A percentile compares a stretch with the other conserved stretches of the same genome.
These are phyloP conservation scores for Lolium perenne DNA, from an alignment of 176 grass and related monocot species.

Conservation along the genomic window DNA sequence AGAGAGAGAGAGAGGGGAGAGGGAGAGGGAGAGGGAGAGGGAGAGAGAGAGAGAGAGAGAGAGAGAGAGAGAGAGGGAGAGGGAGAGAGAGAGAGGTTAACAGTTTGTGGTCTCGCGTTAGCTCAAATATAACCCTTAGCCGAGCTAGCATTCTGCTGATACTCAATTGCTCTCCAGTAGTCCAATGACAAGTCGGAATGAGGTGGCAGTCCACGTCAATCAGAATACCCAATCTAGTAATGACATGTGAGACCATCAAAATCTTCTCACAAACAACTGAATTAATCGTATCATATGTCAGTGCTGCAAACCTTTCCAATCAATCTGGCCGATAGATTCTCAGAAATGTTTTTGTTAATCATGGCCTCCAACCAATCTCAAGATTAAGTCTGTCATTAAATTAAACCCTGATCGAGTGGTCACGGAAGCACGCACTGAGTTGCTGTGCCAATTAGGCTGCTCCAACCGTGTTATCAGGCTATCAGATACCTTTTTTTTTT, in stretches of 20 bases:
- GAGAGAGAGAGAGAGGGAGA: too few species aligned
- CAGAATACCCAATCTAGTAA: conserved; percentile 19
- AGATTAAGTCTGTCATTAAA: conserved; percentile 9
- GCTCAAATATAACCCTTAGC: neutral
- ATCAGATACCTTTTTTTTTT: neutral
- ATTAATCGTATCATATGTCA: neutral
- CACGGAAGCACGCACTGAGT: conserved; percentile 28
- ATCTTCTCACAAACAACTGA: neutral
- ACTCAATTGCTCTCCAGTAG: conserved; percentile 7
- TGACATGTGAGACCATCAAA: conserved; percentile 46
- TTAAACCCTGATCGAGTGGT: neutral
- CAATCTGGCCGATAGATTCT: conserved; percentile 16
- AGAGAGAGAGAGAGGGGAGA: too few species aligned
- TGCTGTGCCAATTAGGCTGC: conserved; percentile 25
- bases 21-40: too few species aligned
- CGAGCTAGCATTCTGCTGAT: neutral
- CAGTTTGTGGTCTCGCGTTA: neutral
- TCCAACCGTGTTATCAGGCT: conserved; percentile 33
- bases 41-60: too few species aligned
- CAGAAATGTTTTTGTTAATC: neutral
- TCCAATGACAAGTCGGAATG: conserved; percentile 36
- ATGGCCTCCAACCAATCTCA: neutral
- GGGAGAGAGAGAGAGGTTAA: too few species aligned
- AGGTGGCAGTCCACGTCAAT: conserved; percentile 3
- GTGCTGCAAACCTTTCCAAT: conserved; percentile 18